Evolutionary conservation across 78 protist species (phyloP).

Genomic region (Tieghemostelium lacteum): DNA sequence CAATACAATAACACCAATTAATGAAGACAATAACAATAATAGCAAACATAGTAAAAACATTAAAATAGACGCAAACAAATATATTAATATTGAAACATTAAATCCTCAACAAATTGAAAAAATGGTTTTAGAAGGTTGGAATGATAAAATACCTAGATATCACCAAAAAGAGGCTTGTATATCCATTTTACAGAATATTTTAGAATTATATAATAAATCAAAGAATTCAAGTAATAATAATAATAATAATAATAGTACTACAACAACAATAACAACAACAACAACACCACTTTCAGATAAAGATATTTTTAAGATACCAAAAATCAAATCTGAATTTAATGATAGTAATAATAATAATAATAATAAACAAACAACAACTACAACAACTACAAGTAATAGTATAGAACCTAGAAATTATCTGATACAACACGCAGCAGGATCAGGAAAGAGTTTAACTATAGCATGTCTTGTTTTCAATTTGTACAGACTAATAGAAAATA

Average conservation of each 20-base stretch:
- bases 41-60: neutral
- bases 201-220: conserved; percentile 12
- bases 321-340: neutral
- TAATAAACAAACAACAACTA: neutral
- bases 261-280: neutral
- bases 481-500: conserved; percentile 40
- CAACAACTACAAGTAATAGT: conserved; percentile 9
- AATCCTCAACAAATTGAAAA: conserved; percentile 1
- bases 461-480: conserved; percentile 25
- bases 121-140: conserved; percentile 46
- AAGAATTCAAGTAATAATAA: neutral
- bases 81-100: conserved; percentile 19
- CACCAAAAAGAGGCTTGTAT: conserved; percentile 49
- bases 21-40: neutral
- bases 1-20: neutral
- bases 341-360: neutral
- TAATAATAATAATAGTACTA: neutral
- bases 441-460: conserved; percentile 69
- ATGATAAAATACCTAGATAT: conserved; percentile 21
- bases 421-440: conserved; percentile 80
- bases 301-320: neutral
- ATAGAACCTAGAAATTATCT: conserved; percentile 74
- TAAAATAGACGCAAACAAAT: neutral
- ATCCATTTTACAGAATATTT: conserved; percentile 9
- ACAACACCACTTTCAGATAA: neutral